Conservation (phyloP, 441 rosid species). For the Corymbia calophylla region DNA sequence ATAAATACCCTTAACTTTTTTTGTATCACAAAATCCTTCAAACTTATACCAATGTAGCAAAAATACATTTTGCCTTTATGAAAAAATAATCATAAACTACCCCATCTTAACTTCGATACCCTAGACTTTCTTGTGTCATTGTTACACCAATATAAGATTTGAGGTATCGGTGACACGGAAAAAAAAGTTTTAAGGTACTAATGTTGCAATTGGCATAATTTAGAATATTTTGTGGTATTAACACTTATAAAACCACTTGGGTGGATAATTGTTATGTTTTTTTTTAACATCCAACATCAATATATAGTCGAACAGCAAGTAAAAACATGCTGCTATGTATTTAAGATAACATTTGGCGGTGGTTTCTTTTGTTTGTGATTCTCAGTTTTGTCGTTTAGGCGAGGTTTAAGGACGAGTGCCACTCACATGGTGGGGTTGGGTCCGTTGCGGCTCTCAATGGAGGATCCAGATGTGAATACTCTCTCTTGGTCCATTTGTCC, state of each 20-base stretch:
- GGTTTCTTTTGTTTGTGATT: not conserved
- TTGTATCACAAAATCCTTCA: not conserved
- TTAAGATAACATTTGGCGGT: not conserved
- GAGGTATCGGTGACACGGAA: not conserved
- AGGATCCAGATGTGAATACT: not conserved
- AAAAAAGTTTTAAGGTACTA: not conserved
- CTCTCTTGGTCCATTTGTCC: not conserved
- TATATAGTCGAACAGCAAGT: not conserved
- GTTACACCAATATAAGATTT: not conserved
- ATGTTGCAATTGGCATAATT: not conserved
- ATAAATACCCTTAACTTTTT: not conserved
- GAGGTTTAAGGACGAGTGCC: constrained; percentile 1
- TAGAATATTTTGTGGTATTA: not conserved
- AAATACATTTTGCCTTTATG: not conserved
- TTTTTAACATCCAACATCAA: not conserved
- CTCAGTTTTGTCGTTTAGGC: not conserved
- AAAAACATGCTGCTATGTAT: not conserved
- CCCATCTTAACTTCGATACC: not conserved
- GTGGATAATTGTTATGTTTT: not conserved
- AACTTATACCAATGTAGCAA: not conserved
- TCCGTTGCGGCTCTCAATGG: not conserved
- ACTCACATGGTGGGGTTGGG: constrained; percentile 31
- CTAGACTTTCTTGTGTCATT: not conserved
- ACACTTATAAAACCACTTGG: not conserved
- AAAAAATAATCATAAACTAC: not conserved